Percentiles rank a stretch among this genome's conserved stretches.
These are phyloP conservation scores for Syzygium malaccense DNA, from an alignment of 441 rosid species.

Conservation along the genomic window DNA sequence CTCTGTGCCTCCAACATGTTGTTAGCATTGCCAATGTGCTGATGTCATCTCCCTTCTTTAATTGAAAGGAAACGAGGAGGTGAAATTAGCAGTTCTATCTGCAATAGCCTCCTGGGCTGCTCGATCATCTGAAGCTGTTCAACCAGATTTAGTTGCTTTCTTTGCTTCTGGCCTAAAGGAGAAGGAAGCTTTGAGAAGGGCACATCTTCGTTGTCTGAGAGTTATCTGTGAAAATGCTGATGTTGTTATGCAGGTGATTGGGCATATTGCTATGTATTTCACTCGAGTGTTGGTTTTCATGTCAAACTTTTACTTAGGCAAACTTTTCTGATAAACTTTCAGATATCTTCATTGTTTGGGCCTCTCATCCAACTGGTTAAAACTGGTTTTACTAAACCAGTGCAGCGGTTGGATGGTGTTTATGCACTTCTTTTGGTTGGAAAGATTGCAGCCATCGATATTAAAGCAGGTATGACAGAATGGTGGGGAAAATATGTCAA, in stretches of 20 bases:
- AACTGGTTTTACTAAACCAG: conserved; percentile 89
- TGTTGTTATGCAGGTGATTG: conserved; percentile 52
- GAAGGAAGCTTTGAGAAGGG: conserved; percentile 89
- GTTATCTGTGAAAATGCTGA: conserved; percentile 67
- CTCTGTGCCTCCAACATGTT: background rate
- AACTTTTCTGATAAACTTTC: conserved; percentile 13
- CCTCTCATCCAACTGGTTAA: conserved; percentile 88
- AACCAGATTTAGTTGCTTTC: conserved; percentile 63
- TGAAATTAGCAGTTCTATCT: conserved; percentile 70
- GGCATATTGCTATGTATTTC: background rate
- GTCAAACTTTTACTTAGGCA: conserved; percentile 5
- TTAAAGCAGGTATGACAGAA: conserved; percentile 72
- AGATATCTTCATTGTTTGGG: conserved; percentile 80
- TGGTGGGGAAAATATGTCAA: background rate
- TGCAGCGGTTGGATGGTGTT: conserved; percentile 92
- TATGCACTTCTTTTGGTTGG: conserved; percentile 78
- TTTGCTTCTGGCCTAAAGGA: conserved; percentile 85
- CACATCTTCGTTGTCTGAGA: conserved; percentile 78
- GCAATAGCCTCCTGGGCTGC: conserved; percentile 78
- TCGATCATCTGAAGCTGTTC: conserved; percentile 61
- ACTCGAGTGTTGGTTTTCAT: background rate
- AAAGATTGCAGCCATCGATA: conserved; percentile 82
- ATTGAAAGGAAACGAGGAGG: conserved; percentile 90
- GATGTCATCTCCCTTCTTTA: conserved; percentile 10
- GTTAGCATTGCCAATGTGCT: background rate